A percentile compares a stretch with the other conserved stretches of the same genome.
Conservation (phyloP, 768 basidiomycete genomes). For the Boletellus ananiceps region DNA sequence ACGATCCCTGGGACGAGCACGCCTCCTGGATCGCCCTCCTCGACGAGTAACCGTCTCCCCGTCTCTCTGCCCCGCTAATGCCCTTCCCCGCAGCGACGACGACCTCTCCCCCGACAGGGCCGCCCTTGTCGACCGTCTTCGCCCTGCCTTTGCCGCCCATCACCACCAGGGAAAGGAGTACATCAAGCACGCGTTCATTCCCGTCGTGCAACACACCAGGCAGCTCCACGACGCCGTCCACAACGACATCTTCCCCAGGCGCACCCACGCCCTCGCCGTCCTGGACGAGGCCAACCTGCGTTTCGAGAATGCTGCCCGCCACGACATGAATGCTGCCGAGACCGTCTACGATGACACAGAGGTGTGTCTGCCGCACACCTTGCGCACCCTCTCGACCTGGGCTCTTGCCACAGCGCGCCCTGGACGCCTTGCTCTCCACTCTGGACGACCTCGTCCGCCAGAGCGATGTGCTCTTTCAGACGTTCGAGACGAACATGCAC, state of each 20-base stretch:
- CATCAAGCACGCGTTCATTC: conserved; percentile 32
- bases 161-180: conserved; percentile 24
- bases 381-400: conserved; percentile 11
- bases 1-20: conserved; percentile 27
- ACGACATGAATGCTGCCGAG: conserved; percentile 41
- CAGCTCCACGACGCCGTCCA: conserved; percentile 35
- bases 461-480: conserved; percentile 48
- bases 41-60: conserved; percentile 18
- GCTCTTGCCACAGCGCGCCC: conserved; percentile 34
- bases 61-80: not conserved
- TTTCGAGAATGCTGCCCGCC: conserved; percentile 43
- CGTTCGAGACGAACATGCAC: conserved; percentile 42
- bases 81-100: conserved; percentile 29
- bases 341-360: conserved; percentile 38
- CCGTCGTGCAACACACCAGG: conserved; percentile 32
- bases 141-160: conserved; percentile 34
- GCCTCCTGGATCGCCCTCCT: conserved; percentile 26
- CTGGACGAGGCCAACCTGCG: conserved; percentile 55
- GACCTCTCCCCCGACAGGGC: conserved; percentile 38
- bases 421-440: conserved; percentile 39
- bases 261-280: conserved; percentile 39
- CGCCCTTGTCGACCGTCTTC: conserved; percentile 46
- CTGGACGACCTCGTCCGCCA: conserved; percentile 46
- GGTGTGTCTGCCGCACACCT: conserved; percentile 32
- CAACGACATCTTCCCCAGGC: conserved; percentile 29